These are phyloP conservation scores for Lachnellula suecica DNA, from an alignment of 2,329 filamentous ascomycete species.

Conservation along the genomic window DNA sequence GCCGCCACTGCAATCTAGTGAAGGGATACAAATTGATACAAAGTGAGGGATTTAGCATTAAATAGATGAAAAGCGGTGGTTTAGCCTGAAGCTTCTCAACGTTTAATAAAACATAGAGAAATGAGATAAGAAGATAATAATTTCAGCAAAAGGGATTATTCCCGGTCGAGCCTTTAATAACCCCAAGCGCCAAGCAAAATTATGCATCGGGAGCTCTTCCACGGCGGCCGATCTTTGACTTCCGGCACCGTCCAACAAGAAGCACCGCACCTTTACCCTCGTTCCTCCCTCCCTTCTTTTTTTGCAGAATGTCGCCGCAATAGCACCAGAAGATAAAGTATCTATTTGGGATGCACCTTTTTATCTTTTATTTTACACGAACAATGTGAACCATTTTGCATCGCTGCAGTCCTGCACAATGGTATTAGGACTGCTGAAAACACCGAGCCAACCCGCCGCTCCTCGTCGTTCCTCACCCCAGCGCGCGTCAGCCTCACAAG, in stretches of 20 bases:
- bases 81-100: too few species aligned
- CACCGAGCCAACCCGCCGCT: slow-evolving; percentile 37
- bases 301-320: neutral
- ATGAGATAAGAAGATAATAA: too few species aligned
- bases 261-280: neutral
- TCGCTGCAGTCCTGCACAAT: slow-evolving; percentile 32
- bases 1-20: too few species aligned
- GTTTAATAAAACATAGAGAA: too few species aligned
- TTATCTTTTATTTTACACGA: slow-evolving; percentile 1
- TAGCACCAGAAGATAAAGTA: neutral
- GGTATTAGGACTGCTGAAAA: slow-evolving; percentile 47
- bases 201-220: too few species aligned
- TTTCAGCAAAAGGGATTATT: too few species aligned
- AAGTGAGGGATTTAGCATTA: too few species aligned
- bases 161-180: too few species aligned
- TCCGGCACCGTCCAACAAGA: neutral
- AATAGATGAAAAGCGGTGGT: too few species aligned
- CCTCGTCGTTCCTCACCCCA: slow-evolving; percentile 24
- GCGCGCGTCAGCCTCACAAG: slow-evolving; percentile 27
- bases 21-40: too few species aligned
- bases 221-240: too few species aligned
- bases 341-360: neutral
- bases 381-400: slow-evolving; percentile 25
- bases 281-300: neutral
- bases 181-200: too few species aligned